A percentile compares a stretch with the other conserved stretches of the same genome.
Conservation (phyloP, 257 asterid genomes). For the Solanum appendiculatum region DNA sequence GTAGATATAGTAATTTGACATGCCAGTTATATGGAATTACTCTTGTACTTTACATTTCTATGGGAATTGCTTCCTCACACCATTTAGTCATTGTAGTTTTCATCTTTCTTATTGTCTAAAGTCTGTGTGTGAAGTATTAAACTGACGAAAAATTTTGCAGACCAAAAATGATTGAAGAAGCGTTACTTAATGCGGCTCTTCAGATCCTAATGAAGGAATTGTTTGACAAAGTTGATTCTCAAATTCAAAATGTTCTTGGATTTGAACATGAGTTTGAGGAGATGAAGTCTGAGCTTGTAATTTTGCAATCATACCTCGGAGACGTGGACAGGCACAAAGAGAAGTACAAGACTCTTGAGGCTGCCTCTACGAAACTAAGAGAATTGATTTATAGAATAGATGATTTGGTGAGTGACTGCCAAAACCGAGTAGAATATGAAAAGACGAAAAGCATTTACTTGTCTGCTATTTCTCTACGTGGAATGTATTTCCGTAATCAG, state of each 20-base stretch:
- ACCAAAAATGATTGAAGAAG: not conserved
- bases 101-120: not conserved
- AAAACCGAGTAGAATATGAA: not conserved
- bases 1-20: not conserved
- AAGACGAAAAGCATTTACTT: not conserved
- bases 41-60: not conserved
- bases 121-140: not conserved
- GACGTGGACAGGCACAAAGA: not conserved
- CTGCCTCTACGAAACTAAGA: not conserved
- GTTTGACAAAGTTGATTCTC: not conserved
- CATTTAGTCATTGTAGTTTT: not conserved
- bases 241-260: not conserved
- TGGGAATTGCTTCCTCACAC: not conserved
- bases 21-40: not conserved
- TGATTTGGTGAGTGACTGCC: slow-evolving; percentile 12
- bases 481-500: not conserved
- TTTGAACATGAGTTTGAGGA: slow-evolving; percentile 1
- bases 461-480: not conserved
- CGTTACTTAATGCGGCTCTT: not conserved
- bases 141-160: not conserved
- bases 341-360: not conserved
- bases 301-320: slow-evolving; percentile 2
- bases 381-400: slow-evolving; percentile 13
- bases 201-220: not conserved
- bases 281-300: not conserved